Evolutionary conservation across 2,329 filamentous ascomycete species (phyloP).

Genomic region (Didymella pomorum): DNA sequence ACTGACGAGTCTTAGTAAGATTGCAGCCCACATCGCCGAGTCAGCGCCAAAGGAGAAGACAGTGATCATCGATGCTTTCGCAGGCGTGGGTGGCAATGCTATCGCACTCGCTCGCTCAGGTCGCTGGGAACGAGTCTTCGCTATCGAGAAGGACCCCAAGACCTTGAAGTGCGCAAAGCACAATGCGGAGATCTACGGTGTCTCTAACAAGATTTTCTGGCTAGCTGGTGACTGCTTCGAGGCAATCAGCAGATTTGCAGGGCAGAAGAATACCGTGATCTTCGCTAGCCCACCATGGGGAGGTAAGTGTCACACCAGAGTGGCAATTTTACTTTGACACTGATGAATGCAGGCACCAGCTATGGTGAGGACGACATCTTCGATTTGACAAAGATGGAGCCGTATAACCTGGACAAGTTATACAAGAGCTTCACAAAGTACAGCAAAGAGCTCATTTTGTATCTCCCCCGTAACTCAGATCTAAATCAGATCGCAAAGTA

Average conservation of each 20-base stretch:
- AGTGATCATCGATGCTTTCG: conserved; percentile 86
- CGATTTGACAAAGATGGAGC: conserved; percentile 84
- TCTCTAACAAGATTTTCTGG: conserved; percentile 81
- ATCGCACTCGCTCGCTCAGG: conserved; percentile 90
- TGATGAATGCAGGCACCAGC: conserved; percentile 60
- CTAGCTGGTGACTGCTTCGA: conserved; percentile 87
- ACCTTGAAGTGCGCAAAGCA: conserved; percentile 90
- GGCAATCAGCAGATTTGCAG: conserved; percentile 64
- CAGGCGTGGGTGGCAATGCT: conserved; percentile 88
- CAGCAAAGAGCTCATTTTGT: conserved; percentile 71
- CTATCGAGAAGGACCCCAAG: conserved; percentile 82
- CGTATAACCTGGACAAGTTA: conserved; percentile 69
- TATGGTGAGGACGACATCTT: conserved; percentile 76
- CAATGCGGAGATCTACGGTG: conserved; percentile 87
- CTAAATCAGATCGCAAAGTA: conserved; percentile 50
- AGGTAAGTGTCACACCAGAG: conserved; percentile 57
- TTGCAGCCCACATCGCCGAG: conserved; percentile 74
- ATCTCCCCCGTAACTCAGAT: conserved; percentile 71
- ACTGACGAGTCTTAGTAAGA: conserved; percentile 61
- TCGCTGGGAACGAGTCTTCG: conserved; percentile 84
- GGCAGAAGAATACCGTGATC: conserved; percentile 64
- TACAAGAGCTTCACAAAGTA: conserved; percentile 51
- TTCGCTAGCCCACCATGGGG: conserved; percentile 80
- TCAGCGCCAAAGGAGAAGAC: conserved; percentile 64
- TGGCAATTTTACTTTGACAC: neutral